Base-by-base conservation (phyloP, 257 asterid species). In the Cynanchum wilfordii region DNA sequence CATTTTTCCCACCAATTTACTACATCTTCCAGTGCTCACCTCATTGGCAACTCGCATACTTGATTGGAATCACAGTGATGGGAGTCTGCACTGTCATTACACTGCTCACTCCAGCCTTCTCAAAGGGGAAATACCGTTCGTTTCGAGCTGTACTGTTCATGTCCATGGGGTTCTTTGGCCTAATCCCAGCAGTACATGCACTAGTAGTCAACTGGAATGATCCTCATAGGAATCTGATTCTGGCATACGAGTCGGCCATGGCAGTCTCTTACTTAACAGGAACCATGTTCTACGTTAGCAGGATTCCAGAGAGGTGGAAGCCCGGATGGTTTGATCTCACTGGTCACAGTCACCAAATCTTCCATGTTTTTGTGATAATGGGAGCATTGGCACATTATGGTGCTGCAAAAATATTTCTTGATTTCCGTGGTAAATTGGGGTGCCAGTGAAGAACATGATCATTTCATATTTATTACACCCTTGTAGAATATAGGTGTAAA, bases 381-480 rank as follows among this genome's bases (percentile, higher is more conserved):
- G 99, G 99, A 42, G 98, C 99, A 16, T 69, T 95, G 80, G 89
- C 99, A 2, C 99, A 95, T 66, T 95, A 95, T 69, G 99, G 86
- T n/a, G 99, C 96, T 19, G 97, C 98, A 0, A 93, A 84, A 62
- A 76, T 89, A 30, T 92, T 95, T 80, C 68, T 89, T 56, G 83
- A 71, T 45, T 85, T 82, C 68, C 86, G 96, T 0, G 66, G 87
- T 69, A 79, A 80, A 63, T 56, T 84, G 78, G 85, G 79, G 9
- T 91, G 99, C 74, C 82, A 70, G 2, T 29, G 25, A 69, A 50
- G 27, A 45, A 54, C 25, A 47, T 62, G 45, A 62, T 33, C 38
- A 33, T 62, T 66, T 62, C 17, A 29, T 29, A 10, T 11, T 0
- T 24, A 11, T 29, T 9, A 27, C 19, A 29, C 63, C 50, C 24